These are phyloP conservation scores for Tetrapyrgos nigripes DNA, from an alignment of 1,284 basidiomycete species.

Conservation along the genomic window DNA sequence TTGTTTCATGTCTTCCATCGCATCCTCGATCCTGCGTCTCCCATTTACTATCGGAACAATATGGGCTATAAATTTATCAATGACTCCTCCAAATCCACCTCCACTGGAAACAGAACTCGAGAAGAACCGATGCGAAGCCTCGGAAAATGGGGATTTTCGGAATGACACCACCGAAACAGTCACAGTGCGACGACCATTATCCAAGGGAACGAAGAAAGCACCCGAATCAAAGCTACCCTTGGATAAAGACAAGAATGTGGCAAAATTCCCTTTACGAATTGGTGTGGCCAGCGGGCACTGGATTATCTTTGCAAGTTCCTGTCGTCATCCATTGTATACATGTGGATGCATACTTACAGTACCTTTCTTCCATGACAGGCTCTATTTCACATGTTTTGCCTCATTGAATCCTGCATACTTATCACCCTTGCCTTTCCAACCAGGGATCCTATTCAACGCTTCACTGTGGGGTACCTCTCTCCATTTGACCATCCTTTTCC, in stretches of 20 bases:
- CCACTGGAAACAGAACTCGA: neutral
- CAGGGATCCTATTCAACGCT: neutral
- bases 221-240: neutral
- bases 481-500: neutral
- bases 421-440: neutral
- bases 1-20: too few relatives aligned
- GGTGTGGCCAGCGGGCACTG: neutral
- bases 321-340: neutral
- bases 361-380: neutral
- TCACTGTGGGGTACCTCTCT: neutral
- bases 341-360: too few relatives aligned
- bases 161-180: neutral
- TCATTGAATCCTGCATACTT: neutral
- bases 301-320: neutral
- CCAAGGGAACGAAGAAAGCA: neutral
- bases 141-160: too few relatives aligned
- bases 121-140: neutral
- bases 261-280: neutral
- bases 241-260: neutral
- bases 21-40: neutral
- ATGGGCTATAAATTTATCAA: slow-evolving; percentile 7
- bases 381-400: neutral
- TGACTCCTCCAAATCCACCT: slow-evolving; percentile 6
- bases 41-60: neutral
- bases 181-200: neutral